These are phyloP conservation scores for Gyrodon tennesseensis DNA, from an alignment of 1,284 basidiomycete genomes.

Conservation along the genomic window DNA sequence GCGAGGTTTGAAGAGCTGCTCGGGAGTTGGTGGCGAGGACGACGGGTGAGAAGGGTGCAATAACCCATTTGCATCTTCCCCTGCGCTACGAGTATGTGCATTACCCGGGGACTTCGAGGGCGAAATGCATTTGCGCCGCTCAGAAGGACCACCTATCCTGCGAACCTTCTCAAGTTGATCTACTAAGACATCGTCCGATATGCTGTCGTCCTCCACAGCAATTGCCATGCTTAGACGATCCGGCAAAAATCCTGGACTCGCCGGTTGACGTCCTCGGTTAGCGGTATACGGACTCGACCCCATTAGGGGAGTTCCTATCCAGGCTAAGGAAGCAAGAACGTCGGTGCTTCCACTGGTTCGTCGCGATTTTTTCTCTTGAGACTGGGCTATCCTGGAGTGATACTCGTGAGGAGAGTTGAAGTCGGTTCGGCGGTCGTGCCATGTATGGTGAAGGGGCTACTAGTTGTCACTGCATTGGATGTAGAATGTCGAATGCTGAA, in stretches of 20 bases:
- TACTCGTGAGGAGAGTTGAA: constrained; percentile 23
- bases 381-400: constrained; percentile 1
- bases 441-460: constrained; percentile 40
- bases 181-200: constrained; percentile 53
- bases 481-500: neutral
- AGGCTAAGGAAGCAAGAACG: constrained; percentile 39
- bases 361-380: constrained; percentile 10
- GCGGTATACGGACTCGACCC: neutral
- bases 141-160: constrained; percentile 17
- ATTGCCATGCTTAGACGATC: constrained; percentile 40
- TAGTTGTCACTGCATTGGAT: constrained; percentile 24
- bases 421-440: constrained; percentile 36
- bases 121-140: neutral
- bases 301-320: constrained; percentile 32
- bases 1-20: neutral
- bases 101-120: constrained; percentile 1
- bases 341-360: constrained; percentile 33
- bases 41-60: neutral
- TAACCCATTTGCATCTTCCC: neutral
- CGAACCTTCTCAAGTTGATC: constrained; percentile 50
- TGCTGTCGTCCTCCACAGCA: constrained; percentile 53
- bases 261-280: neutral
- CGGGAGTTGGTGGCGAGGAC: neutral
- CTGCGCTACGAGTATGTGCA: neutral
- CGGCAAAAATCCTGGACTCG: constrained; percentile 6